A percentile compares a stretch with the other conserved stretches of the same genome.
Evolutionary conservation across 257 asterid genomes (phyloP).

Genomic region (Nicotiana otophora): DNA sequence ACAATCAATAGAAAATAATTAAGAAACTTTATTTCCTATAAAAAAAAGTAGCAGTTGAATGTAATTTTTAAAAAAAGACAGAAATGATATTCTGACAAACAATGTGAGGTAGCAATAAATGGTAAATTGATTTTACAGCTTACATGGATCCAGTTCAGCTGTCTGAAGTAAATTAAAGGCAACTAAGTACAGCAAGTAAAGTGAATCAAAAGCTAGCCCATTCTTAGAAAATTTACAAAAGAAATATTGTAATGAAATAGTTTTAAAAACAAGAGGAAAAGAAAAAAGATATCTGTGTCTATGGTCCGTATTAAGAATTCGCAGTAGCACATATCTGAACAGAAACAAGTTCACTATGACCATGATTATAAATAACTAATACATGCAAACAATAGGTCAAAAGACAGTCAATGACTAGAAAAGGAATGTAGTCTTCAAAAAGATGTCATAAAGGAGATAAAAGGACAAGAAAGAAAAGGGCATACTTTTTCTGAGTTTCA

Average conservation of each 20-base stretch:
- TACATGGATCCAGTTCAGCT: background rate
- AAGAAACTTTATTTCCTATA: background rate
- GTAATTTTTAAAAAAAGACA: background rate
- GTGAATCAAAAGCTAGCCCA: background rate
- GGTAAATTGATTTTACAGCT: background rate
- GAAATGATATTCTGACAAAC: background rate
- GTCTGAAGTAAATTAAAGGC: background rate
- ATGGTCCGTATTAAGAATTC: background rate
- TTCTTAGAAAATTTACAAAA: background rate
- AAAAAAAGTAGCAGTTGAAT: background rate
- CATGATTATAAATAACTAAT: conserved; percentile 3
- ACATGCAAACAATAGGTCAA: background rate
- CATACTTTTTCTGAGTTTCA: conserved; percentile 71
- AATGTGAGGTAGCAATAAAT: background rate
- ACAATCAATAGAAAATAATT: background rate
- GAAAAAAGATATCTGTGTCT: background rate
- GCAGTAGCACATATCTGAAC: background rate
- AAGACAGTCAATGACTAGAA: conserved; percentile 1
- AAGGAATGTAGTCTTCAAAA: background rate
- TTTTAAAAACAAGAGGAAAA: conserved; percentile 7
- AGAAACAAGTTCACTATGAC: background rate
- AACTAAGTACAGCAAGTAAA: background rate
- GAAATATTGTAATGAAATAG: background rate
- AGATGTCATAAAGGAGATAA: background rate
- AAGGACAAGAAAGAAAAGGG: conserved; percentile 16